Base-by-base conservation (phyloP, 257 asterid genomes). In the Nicotiana obtusifolia region DNA sequence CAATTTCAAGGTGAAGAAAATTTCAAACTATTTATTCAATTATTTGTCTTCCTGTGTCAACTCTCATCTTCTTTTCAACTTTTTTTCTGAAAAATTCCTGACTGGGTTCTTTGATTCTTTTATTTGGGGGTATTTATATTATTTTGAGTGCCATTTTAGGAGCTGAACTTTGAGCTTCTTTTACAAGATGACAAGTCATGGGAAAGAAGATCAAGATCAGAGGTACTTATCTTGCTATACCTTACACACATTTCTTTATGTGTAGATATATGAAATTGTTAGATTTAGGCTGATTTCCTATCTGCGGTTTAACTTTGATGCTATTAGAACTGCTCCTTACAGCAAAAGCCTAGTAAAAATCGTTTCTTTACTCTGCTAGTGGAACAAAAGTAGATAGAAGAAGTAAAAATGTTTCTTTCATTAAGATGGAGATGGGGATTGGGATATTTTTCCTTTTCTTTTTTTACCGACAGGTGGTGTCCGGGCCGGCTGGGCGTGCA, bases 141-240 rank as follows among this genome's bases (percentile, higher is more conserved):
- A n/a, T 10, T 28, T 15, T 44, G 17, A 28, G 4, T 80, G 15
- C 44, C 20, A 53, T 24, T 47, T 24, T 81, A 85, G 62, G 62
- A 89, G 83, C 66, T 82, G 54, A n/a, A 69, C 7, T 76, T 79
- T 60, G 80, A 82, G 87, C 83, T 85, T 9, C 52, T 4, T 24
- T 56, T 28, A 7, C 81, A 86, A 80, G 81, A 90, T 91, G 94
- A 82, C 94, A 15, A 83, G 84, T 81, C 77, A 91, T 47, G 81
- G 59, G 60, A 86, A 82, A 75, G 89, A 86, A 88, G 92, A 91
- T 89, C 95, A 85, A 81, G 92, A 89, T 86, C 92, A 83, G 85
- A 89, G 94, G 98, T 94, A 82, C n/a, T 64, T 9, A 0, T 15
- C 41, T 1, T 73, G 16, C 26, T 73, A 20, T 73, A 14, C 59